A percentile compares a stretch with the other conserved stretches of the same genome.
Conservation (phyloP, 2,329 filamentous ascomycete genomes). For the Xylariaceae sp. region DNA sequence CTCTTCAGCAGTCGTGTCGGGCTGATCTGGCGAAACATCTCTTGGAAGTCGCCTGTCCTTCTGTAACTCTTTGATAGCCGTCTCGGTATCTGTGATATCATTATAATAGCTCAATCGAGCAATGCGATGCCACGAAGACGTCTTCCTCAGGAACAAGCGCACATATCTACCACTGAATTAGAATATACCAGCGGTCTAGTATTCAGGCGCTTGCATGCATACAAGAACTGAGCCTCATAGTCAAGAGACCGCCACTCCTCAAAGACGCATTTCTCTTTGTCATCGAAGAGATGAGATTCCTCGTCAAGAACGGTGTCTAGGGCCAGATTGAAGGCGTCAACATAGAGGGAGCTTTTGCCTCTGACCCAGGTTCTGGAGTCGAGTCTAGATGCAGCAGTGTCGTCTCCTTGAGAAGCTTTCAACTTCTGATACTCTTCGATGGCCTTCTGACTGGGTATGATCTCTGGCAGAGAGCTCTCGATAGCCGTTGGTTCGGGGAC, state of each 20-base stretch:
- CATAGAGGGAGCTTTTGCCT: conserved; percentile 85
- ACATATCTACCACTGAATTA: conserved; percentile 62
- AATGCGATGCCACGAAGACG: conserved; percentile 83
- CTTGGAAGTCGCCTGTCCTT: conserved; percentile 49
- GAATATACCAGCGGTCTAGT: conserved; percentile 10
- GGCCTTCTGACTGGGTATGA: conserved; percentile 63
- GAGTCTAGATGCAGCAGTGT: conserved; percentile 47
- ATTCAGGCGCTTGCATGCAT: conserved; percentile 33
- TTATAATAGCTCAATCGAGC: conserved; percentile 71
- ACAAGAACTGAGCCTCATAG: conserved; percentile 91
- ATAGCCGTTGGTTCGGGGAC: conserved; percentile 53
- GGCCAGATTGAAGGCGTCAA: conserved; percentile 93
- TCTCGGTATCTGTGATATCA: conserved; percentile 70
- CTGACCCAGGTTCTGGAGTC: conserved; percentile 56
- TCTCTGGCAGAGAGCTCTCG: conserved; percentile 63
- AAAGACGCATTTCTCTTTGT: conserved; percentile 73
- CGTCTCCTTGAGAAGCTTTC: conserved; percentile 50
- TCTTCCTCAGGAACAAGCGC: conserved; percentile 86
- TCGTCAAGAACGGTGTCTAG: conserved; percentile 85
- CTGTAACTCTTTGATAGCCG: conserved; percentile 63
- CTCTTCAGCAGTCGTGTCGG: conserved; percentile 16
- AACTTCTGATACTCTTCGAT: conserved; percentile 75
- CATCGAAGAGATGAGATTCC: conserved; percentile 81
- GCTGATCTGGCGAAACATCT: conserved; percentile 14
- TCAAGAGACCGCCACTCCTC: conserved; percentile 63